Evolutionary conservation across 2,329 filamentous ascomycete genomes (phyloP).

Genomic region (Beauveria sp.): DNA sequence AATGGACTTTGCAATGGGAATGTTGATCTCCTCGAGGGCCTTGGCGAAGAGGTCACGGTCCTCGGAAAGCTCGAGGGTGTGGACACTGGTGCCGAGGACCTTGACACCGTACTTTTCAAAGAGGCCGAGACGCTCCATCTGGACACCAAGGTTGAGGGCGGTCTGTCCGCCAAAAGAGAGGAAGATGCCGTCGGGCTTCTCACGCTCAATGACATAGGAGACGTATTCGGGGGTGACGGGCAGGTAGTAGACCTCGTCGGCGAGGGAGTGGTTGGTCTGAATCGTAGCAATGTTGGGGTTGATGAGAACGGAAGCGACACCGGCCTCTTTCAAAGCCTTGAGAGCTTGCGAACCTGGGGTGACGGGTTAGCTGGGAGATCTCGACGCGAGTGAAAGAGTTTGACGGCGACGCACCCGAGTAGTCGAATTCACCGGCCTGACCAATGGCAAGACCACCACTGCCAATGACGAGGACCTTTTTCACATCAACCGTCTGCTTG

Average conservation of each 20-base stretch:
- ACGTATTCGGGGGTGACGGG: conserved; percentile 98
- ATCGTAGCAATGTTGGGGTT: conserved; percentile 99
- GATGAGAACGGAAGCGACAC: conserved; percentile 83
- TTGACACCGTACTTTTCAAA: conserved; percentile 94
- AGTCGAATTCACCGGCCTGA: conserved; percentile 97
- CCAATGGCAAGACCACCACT: conserved; percentile 94
- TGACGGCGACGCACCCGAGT: conserved; percentile 67
- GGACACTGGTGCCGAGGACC: conserved; percentile 90
- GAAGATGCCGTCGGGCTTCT: conserved; percentile 94
- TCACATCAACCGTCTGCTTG: conserved; percentile 74
- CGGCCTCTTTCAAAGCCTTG: conserved; percentile 93
- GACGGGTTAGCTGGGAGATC: not conserved
- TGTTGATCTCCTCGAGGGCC: conserved; percentile 93
- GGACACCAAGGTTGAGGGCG: conserved; percentile 89
- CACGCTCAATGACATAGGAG: conserved; percentile 92
- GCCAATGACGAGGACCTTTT: conserved; percentile 95
- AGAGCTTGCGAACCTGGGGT: conserved; percentile 79
- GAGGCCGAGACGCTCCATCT: conserved; percentile 93
- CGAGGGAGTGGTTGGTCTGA: conserved; percentile 91
- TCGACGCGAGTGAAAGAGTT: conserved; percentile 4
- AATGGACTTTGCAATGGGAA: conserved; percentile 93
- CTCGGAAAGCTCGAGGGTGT: conserved; percentile 89
- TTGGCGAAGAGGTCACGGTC: conserved; percentile 95
- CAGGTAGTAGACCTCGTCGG: conserved; percentile 96
- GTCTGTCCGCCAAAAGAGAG: conserved; percentile 97